phyloP scores from a whole-genome alignment of 805 yeast species.

The Ogataea chonburiensis region DNA sequence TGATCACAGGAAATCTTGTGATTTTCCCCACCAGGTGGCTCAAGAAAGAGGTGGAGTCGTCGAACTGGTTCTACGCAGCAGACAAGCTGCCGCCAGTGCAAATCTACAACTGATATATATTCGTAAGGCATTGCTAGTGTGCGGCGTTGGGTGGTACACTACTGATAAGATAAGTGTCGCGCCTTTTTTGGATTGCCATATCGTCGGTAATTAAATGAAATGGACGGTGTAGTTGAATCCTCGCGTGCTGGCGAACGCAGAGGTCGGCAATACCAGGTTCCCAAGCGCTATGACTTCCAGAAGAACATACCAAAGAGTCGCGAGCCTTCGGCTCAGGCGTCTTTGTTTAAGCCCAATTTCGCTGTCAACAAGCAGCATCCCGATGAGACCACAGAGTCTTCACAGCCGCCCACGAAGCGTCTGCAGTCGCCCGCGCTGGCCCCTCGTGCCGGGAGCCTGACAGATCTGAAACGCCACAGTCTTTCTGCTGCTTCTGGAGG shows the following conservation, averaged over 20 bases:
- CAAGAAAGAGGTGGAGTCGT: conserved; percentile 77
- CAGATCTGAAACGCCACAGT: conserved; percentile 25
- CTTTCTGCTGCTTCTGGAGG: conserved; percentile 18
- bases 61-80: conserved; percentile 93
- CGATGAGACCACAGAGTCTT: conserved; percentile 15
- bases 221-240: conserved; percentile 10
- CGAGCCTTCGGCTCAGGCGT: conserved; percentile 17
- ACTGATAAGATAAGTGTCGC: conserved; percentile 12
- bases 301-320: conserved; percentile 22
- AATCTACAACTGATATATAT: conserved; percentile 61
- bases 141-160: conserved; percentile 5
- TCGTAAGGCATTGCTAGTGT: conserved; percentile 8
- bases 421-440: conserved; percentile 17
- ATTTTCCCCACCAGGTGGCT: conserved; percentile 94
- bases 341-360: conserved; percentile 18
- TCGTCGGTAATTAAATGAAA: background rate
- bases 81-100: conserved; percentile 95
- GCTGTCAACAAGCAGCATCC: conserved; percentile 17
- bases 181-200: conserved; percentile 1
- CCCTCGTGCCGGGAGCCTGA: conserved; percentile 3
- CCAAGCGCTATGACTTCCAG: conserved; percentile 31
- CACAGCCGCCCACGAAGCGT: conserved; percentile 10
- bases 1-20: conserved; percentile 84
- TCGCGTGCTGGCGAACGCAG: conserved; percentile 20
- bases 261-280: conserved; percentile 31